Base-by-base conservation (phyloP, 495 filamentous ascomycete species). In the Xylaria venustula region DNA sequence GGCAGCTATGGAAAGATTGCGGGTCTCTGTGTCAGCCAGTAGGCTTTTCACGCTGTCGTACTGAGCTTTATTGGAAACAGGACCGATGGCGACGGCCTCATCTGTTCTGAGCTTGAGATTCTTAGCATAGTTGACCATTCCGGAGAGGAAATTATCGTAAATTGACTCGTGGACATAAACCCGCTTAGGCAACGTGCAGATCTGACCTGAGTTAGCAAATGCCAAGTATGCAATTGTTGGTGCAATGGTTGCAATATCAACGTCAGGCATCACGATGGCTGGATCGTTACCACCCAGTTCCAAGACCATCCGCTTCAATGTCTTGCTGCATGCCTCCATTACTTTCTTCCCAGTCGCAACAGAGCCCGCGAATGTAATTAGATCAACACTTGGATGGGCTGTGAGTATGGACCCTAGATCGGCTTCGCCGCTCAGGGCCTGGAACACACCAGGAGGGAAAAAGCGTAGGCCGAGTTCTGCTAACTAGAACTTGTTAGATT, bases 231-330 rank as follows among this genome's bases (percentile, higher is more conserved):
- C 75, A 14, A 85, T 77, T 62, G 83, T 73, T 1, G 76, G 76
- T 26, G 81, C 82, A 5, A 81, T 67, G 25, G 77, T 78, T 30
- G 80, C 73, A 42, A 86, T 73, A 56, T 87, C 83, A 20, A 87
- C 84, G 67, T 87, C 84, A 0, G 78, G 71, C 50, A 79, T 81
- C 34, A 88, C 68, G 61, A 87, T 83, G 11, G 77, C 76, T 0
- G 85, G 73, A 60, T 84, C 82, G 60, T 88, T 88, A 22, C 86
- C 86, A 23, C 85, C 85, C 11, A 77, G 55, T 64, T 88, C 85
- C 3, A 87, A 73, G 0, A 79, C 85, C 1, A 84, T 70, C 19
- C 80, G 73, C 73, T 87, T 88, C 40, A 88, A 62, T 0, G 81
- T 84, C 57, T 75, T 77, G 2, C 80, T 76, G 54, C 72, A 75